Conservation (phyloP, 2,329 filamentous ascomycete genomes). For the Davidsoniella australis region DNA sequence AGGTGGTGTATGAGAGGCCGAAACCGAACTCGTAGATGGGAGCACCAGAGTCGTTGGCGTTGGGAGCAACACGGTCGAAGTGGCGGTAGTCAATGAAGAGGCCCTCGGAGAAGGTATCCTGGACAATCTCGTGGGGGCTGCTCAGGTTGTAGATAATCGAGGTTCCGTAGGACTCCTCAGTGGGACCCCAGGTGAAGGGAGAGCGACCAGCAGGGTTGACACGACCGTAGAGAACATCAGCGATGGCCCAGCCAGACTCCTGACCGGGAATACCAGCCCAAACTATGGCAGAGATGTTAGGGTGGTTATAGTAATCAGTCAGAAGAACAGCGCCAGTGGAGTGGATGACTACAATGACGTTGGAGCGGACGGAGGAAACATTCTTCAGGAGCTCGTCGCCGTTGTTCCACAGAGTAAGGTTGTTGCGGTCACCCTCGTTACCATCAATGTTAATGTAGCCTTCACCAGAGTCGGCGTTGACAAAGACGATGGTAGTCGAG, state of each 20-base stretch:
- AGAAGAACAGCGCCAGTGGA: conserved; percentile 66
- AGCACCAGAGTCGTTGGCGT: conserved; percentile 28
- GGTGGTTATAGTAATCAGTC: conserved; percentile 54
- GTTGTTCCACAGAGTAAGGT: conserved; percentile 74
- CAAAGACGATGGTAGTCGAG: conserved; percentile 68
- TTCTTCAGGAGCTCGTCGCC: conserved; percentile 70
- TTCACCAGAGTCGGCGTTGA: conserved; percentile 74
- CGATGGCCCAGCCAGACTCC: conserved; percentile 63
- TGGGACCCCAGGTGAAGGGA: conserved; percentile 63
- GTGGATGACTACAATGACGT: conserved; percentile 87
- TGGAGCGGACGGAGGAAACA: conserved; percentile 60
- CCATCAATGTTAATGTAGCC: conserved; percentile 69
- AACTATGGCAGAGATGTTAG: conserved; percentile 69
- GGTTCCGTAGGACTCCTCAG: conserved; percentile 49
- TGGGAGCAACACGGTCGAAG: conserved; percentile 44
- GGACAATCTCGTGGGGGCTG: conserved; percentile 47
- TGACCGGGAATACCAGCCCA: conserved; percentile 73
- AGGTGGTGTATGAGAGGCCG: conserved; percentile 66
- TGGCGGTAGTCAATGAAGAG: conserved; percentile 55
- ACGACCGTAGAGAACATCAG: conserved; percentile 68
- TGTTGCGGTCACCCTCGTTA: conserved; percentile 78
- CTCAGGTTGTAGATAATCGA: conserved; percentile 52
- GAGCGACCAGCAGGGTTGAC: conserved; percentile 62
- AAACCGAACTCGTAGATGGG: conserved; percentile 71
- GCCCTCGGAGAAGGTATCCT: conserved; percentile 60